These are phyloP conservation scores for Eurotiales sp. DNA, from an alignment of 2,329 filamentous ascomycete genomes.

Conservation along the genomic window DNA sequence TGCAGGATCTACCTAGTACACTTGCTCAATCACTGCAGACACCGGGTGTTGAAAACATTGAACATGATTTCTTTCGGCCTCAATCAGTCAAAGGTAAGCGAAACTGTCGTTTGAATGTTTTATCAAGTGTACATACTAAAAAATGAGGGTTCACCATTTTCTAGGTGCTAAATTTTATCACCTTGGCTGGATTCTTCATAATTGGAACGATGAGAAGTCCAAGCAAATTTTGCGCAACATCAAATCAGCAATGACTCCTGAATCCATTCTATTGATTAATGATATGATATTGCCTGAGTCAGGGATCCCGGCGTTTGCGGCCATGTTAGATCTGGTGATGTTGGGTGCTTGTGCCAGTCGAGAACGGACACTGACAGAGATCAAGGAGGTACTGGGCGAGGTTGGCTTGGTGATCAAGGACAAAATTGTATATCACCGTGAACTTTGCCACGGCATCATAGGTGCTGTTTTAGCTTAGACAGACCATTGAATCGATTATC, in stretches of 20 bases:
- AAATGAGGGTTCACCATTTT: not conserved
- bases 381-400: slow-evolving; percentile 1
- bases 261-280: slow-evolving; percentile 41
- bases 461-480: not conserved
- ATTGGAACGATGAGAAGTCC: slow-evolving; percentile 20
- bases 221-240: slow-evolving; percentile 23
- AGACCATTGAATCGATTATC: too few relatives aligned
- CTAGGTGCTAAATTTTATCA: slow-evolving; percentile 18
- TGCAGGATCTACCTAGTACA: slow-evolving; percentile 48
- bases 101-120: too few relatives aligned
- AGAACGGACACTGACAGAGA: not conserved
- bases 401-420: slow-evolving; percentile 20
- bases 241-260: slow-evolving; percentile 28
- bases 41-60: slow-evolving; percentile 22
- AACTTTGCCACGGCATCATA: not conserved
- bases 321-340: not conserved
- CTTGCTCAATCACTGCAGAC: slow-evolving; percentile 19
- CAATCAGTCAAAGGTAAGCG: slow-evolving; percentile 3
- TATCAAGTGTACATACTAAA: not conserved
- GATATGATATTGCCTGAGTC: slow-evolving; percentile 40
- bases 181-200: slow-evolving; percentile 22
- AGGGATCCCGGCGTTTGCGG: slow-evolving; percentile 23
- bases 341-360: not conserved
- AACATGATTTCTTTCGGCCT: slow-evolving; percentile 4
- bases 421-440: not conserved